Conservation (phyloP, 129 eudicot genomes). For the Saussurea involucrata region DNA sequence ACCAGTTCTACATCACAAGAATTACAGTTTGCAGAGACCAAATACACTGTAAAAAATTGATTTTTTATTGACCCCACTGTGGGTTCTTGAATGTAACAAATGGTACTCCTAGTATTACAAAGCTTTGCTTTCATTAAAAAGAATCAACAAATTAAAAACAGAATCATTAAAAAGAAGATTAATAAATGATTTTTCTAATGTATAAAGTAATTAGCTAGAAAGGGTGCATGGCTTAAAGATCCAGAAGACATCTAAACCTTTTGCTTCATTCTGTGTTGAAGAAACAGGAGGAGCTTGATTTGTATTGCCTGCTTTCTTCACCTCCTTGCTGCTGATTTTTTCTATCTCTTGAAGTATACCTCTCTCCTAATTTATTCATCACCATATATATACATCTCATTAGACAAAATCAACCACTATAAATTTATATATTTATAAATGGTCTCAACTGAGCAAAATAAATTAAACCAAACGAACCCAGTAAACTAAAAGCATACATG, state of each 20-base stretch:
- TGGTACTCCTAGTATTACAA: not conserved
- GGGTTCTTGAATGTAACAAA: constrained; percentile 10
- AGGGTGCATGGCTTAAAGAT: constrained; percentile 12
- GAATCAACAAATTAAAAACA: not conserved
- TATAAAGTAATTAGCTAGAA: not conserved
- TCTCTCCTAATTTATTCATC: constrained; percentile 21
- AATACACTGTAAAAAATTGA: not conserved
- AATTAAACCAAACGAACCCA: not conserved
- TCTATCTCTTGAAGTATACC: constrained; percentile 17
- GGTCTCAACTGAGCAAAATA: not conserved
- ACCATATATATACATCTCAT: not conserved
- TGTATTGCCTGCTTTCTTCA: constrained; percentile 24
- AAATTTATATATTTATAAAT: not conserved
- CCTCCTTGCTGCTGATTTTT: constrained; percentile 14
- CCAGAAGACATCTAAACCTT: constrained; percentile 16
- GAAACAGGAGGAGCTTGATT: constrained; percentile 3
- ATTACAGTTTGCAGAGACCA: not conserved
- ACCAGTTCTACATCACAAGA: not conserved
- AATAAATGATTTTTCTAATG: not conserved
- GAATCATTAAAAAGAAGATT: not conserved
- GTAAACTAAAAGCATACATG: constrained; percentile 11
- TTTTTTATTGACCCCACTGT: not conserved
- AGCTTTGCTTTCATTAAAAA: constrained; percentile 6
- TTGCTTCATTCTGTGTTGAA: constrained; percentile 9
- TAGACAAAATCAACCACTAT: not conserved